Base-by-base conservation (phyloP, 208 protist species). In the Angomonas deanei region DNA sequence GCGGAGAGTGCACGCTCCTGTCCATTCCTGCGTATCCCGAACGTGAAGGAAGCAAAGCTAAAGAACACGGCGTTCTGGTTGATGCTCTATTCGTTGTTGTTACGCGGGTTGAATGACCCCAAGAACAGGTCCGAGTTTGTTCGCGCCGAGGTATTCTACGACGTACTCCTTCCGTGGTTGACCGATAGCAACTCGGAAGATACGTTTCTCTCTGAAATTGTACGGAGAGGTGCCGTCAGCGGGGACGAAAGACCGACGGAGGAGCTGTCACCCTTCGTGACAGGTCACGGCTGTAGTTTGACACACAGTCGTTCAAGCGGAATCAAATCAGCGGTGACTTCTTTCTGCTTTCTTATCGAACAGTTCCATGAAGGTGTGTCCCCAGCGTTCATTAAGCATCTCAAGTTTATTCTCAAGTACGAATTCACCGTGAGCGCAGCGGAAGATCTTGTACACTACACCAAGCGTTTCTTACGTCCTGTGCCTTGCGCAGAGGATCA, bases 141-240 rank as follows among this genome's bases (percentile, higher is more conserved):
- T 61, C 78, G 86, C 1, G 70, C 53, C n/a, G 86, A 93, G 55
- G 86, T 93, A 17, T 84, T 93, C 49, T 93, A 93, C 64, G 86
- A 93, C 38, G 81, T 88, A 28, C 65, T 93, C 24, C 69, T 93
- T 42, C 87, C 87, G 46, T 93, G 84, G 84, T 63, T 93, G 19
- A 70, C 79, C 42, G 80, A 90, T 66, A 61, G 72, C 56, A 36
- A 64, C 55, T 56, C 62, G 2, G 63, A 54, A 8, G 33, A 47
- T 5, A 47, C 10, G 11, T 34, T 47, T 19, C n/a, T 23, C 15
- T 24, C 53, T 15, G 60, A 19, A 19, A 28, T 28, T 21, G 31
- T 23, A 31, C n/a, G 6, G 6, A 34, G 4, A 32, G 8, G 32
- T 33, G 24, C 6, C 28, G 3, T 15, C 19, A n/a, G 33, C 24